Base-by-base conservation (phyloP, 1,139 yeast genomes). In the Pichia sp. region DNA sequence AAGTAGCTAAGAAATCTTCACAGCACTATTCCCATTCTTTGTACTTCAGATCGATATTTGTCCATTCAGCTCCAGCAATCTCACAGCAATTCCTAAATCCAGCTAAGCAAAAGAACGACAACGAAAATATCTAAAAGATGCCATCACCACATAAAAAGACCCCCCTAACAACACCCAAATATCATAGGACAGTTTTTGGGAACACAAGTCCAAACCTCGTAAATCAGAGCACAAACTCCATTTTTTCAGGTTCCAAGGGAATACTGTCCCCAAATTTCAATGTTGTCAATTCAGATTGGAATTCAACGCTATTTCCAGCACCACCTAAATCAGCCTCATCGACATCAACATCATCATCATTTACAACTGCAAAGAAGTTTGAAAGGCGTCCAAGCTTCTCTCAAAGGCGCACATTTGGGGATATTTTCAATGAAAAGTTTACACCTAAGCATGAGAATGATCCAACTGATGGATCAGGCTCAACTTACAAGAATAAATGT, bases 251-350 rank as follows among this genome's bases (percentile, higher is more conserved):
- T 14, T 29, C 38, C 11, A 52, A 52, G 31, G 50, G 51, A 21
- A 42, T 56, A 24, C 40, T 54, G 26, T 52, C 60, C 3, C 60
- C 62, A 14, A 56, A 57, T 36, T 50, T 55, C 31, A 55, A 57
- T 35, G 58, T 58, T 14, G 59, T 57, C 11, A 44, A 52, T 21
- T 45, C 53, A 5, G 59, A 57, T 33, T 56, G 60, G 60, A 35
- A 33, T 25, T n/a, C n/a, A 28, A 28, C 18, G 9, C 20, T 12
- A 28, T 17, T 14, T 21, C 30, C 3, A 22, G 16, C 5, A 13
- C 32, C 6, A 19, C 3, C 18, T n/a, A n/a, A n/a, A n/a, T 8
- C 8, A n/a, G 12, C 14, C 12, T 11, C 9, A 12, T 19, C 22
- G 2, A 17, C 15, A 11, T 8, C 22, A 20, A 12, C 19, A 19